A percentile compares a stretch with the other conserved stretches of the same genome.
phyloP scores from a whole-genome alignment of 225 moss, liverwort and hornwort genomes.

The Bryoerythrophyllum caledonicum region DNA sequence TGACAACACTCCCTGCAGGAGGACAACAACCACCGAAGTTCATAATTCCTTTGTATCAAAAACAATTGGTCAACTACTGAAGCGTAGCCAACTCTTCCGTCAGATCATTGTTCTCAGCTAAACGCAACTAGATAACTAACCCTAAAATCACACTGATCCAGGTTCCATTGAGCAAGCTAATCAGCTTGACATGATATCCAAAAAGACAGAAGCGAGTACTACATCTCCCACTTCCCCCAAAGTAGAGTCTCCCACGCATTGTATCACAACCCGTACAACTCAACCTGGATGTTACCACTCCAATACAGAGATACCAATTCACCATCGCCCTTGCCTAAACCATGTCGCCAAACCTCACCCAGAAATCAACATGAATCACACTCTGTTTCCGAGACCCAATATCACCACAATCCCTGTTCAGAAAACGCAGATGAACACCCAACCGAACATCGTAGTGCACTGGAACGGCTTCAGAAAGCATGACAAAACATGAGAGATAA shows the following conservation, averaged over 20 bases:
- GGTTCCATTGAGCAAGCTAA: not conserved
- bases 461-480: no score
- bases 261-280: no score
- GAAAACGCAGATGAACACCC: not conserved
- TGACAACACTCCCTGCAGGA: slow-evolving; percentile 65
- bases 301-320: not conserved
- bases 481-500: no score
- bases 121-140: not conserved
- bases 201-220: not conserved
- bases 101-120: not conserved
- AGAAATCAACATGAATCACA: not conserved
- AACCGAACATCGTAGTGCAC: not conserved
- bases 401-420: not conserved
- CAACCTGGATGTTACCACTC: not conserved
- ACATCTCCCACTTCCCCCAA: not conserved
- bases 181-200: not conserved
- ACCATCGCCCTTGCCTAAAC: not conserved
- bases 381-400: not conserved
- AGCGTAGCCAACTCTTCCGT: not conserved
- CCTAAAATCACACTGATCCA: not conserved
- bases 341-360: not conserved
- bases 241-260: not conserved
- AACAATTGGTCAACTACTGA: not conserved
- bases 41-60: not conserved
- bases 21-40: not conserved